Evolutionary conservation across 768 basidiomycete genomes (phyloP).

Genomic region (Nevesoporus exiguus): DNA sequence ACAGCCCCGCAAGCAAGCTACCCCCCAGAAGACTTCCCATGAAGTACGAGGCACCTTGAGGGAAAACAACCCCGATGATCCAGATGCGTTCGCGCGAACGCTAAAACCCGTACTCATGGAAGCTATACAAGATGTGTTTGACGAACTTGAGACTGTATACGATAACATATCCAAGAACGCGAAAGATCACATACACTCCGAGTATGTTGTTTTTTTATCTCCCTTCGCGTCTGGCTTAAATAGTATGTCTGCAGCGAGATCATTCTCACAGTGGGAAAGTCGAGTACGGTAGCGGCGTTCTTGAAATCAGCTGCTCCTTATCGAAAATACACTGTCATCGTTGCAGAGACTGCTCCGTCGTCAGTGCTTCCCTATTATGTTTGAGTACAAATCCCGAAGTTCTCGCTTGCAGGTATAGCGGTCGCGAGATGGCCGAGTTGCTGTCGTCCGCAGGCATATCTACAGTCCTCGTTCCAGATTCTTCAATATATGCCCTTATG

Average conservation of each 20-base stretch:
- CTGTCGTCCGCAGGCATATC: constrained; percentile 79
- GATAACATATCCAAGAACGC: constrained; percentile 93
- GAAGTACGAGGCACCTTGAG: constrained; percentile 57
- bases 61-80: constrained; percentile 72
- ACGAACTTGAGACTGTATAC: constrained; percentile 94
- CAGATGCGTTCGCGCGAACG: constrained; percentile 70
- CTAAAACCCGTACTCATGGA: constrained; percentile 95
- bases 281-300: constrained; percentile 90
- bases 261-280: constrained; percentile 91
- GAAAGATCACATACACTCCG: constrained; percentile 96
- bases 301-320: constrained; percentile 86
- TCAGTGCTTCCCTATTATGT: constrained; percentile 38
- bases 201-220: constrained; percentile 51
- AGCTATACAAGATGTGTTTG: constrained; percentile 93
- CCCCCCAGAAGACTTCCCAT: constrained; percentile 33
- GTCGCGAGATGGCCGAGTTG: constrained; percentile 79
- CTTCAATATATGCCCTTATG: constrained; percentile 93
- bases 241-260: constrained; percentile 66
- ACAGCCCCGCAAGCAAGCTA: constrained; percentile 53
- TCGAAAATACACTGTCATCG: constrained; percentile 92
- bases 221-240: not conserved
- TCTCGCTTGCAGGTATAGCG: constrained; percentile 59
- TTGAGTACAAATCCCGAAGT: constrained; percentile 1
- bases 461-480: constrained; percentile 96
- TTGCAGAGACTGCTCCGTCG: constrained; percentile 94